Evolutionary conservation across 768 basidiomycete genomes (phyloP).

Genomic region (Lepiota subincarnata): DNA sequence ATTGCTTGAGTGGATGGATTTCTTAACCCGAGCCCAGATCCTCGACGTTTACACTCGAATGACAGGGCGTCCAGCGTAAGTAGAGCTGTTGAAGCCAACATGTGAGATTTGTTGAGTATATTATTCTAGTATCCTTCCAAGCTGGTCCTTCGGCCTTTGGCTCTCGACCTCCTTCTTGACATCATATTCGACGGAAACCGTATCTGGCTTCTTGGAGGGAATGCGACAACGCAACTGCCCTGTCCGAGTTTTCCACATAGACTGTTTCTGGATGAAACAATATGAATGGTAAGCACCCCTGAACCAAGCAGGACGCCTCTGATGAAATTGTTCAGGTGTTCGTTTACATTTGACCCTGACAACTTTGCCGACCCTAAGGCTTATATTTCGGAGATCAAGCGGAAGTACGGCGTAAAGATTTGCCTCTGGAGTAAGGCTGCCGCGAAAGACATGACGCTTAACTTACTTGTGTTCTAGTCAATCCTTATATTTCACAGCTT

Average conservation of each 20-base stretch:
- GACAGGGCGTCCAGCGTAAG: constrained; percentile 59
- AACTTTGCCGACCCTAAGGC: constrained; percentile 70
- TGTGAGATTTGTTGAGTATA: constrained; percentile 19
- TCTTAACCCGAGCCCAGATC: constrained; percentile 31
- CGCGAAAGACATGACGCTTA: not conserved
- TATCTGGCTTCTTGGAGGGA: constrained; percentile 65
- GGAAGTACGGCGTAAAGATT: constrained; percentile 62
- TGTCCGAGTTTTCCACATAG: constrained; percentile 71
- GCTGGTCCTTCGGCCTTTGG: constrained; percentile 78
- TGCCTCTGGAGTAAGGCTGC: constrained; percentile 61
- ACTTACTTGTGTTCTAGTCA: constrained; percentile 38
- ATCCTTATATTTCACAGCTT: constrained; percentile 69
- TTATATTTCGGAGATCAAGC: constrained; percentile 57
- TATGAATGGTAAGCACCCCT: constrained; percentile 49
- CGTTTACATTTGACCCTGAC: constrained; percentile 74
- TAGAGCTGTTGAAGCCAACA: not conserved
- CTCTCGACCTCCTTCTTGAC: constrained; percentile 76
- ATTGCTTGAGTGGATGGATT: not conserved
- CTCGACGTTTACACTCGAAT: constrained; percentile 58
- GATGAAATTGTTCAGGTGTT: constrained; percentile 47
- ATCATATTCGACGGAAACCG: constrained; percentile 62
- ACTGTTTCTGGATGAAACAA: constrained; percentile 76
- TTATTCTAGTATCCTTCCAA: constrained; percentile 51
- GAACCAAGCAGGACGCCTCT: constrained; percentile 12
- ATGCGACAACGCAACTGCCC: constrained; percentile 61